Evolutionary conservation across 441 rosid species (phyloP).

Genomic region (Populus hybrid): DNA sequence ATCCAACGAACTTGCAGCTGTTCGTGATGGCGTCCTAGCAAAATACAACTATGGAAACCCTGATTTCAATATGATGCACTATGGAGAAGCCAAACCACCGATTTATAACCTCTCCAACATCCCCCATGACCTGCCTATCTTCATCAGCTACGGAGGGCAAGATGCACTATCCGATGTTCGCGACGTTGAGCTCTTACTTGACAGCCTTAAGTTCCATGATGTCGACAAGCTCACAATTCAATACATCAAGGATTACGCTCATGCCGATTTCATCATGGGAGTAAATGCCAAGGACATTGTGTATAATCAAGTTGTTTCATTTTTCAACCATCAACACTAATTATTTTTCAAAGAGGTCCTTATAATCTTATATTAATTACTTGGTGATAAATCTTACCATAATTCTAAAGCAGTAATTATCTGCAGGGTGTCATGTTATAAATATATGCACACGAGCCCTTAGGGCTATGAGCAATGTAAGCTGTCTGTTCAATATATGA

Average conservation of each 20-base stretch:
- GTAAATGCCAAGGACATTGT: slow-evolving; percentile 74
- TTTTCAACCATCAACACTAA: slow-evolving; percentile 47
- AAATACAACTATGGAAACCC: slow-evolving; percentile 66
- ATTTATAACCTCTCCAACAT: slow-evolving; percentile 74
- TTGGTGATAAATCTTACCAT: background rate
- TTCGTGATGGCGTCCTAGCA: slow-evolving; percentile 53
- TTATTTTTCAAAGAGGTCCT: background rate
- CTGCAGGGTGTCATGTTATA: background rate
- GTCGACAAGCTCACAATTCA: slow-evolving; percentile 55
- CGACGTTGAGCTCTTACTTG: slow-evolving; percentile 60
- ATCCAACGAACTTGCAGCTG: slow-evolving; percentile 40
- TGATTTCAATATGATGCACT: slow-evolving; percentile 46
- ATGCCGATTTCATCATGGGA: slow-evolving; percentile 90
- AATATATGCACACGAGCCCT: background rate
- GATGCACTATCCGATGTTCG: slow-evolving; percentile 61
- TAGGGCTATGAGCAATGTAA: background rate
- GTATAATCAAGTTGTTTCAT: slow-evolving; percentile 50
- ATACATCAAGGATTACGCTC: slow-evolving; percentile 62
- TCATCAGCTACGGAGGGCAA: slow-evolving; percentile 71
- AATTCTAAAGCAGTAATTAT: background rate
- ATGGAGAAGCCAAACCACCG: slow-evolving; percentile 60
- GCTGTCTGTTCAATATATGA: background rate
- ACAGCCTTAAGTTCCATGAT: slow-evolving; percentile 64
- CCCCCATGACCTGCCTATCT: slow-evolving; percentile 62
- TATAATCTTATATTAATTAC: background rate